Conservation (phyloP, 2,329 filamentous ascomycete species). For the Colletotrichum sp. region DNA sequence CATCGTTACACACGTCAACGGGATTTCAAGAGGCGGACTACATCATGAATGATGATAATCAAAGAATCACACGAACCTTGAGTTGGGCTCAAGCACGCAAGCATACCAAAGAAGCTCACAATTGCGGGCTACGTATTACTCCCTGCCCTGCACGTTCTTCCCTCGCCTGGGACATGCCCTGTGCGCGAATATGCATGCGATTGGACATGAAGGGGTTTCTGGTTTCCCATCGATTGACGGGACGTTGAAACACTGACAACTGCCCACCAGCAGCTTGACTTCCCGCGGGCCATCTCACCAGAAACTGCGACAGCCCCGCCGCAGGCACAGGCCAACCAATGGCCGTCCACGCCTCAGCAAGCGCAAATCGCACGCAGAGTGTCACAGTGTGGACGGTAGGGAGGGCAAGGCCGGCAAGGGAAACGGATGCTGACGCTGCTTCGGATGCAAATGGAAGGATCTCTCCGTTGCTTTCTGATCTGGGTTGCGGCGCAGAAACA, state of each 20-base stretch:
- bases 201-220: background rate
- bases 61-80: background rate
- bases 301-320: conserved; percentile 1
- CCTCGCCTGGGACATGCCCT: background rate
- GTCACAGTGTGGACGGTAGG: background rate
- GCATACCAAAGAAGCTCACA: background rate
- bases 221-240: background rate
- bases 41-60: background rate
- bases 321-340: background rate
- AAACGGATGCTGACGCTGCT: background rate
- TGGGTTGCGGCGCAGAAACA: background rate
- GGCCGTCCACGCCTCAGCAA: background rate
- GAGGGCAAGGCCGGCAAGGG: background rate
- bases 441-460: background rate
- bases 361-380: background rate
- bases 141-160: background rate
- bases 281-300: background rate
- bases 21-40: background rate
- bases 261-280: background rate
- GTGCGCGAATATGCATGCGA: background rate
- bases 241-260: background rate
- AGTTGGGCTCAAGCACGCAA: background rate
- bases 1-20: background rate
- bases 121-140: background rate
- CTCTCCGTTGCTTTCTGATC: background rate